phyloP scores from a whole-genome alignment of 257 asterid genomes.

The Petunia secreta region DNA sequence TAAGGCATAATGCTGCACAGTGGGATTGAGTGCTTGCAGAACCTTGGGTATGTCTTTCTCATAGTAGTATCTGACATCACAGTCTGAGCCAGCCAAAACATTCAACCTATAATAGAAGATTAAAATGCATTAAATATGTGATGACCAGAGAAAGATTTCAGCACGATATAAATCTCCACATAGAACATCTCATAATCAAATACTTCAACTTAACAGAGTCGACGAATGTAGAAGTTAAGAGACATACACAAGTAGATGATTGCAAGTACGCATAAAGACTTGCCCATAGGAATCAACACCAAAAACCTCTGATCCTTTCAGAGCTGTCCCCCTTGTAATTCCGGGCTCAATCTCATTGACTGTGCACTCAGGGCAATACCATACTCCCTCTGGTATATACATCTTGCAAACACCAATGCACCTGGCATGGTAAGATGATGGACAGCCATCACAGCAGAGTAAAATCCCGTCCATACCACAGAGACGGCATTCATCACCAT shows the following conservation, averaged over 20 bases:
- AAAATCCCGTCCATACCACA: conserved; percentile 90
- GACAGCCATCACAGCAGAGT: conserved; percentile 93
- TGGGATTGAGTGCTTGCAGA: conserved; percentile 51
- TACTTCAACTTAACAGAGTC: conserved; percentile 8
- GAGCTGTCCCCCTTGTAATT: conserved; percentile 46
- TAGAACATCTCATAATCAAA: conserved; percentile 5
- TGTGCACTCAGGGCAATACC: conserved; percentile 91
- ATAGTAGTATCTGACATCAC: conserved; percentile 61
- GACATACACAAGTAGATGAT: conserved; percentile 85
- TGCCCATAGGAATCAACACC: conserved; percentile 69
- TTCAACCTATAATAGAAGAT: conserved; percentile 55
- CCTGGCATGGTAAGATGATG: conserved; percentile 76
- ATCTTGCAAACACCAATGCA: conserved; percentile 79
- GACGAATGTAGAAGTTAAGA: conserved; percentile 31
- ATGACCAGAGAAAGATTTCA: conserved; percentile 25
- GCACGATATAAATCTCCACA: conserved; percentile 19
- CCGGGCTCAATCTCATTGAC: conserved; percentile 58
- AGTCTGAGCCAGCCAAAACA: conserved; percentile 43
- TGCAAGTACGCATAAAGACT: conserved; percentile 68
- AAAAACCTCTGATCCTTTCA: conserved; percentile 64
- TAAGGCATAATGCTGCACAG: conserved; percentile 42
- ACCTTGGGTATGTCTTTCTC: conserved; percentile 59
- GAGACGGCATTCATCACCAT: conserved; percentile 87
- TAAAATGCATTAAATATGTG: conserved; percentile 25
- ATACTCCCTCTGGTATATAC: conserved; percentile 67